These are phyloP conservation scores for Eucalyptus curtisii DNA, from an alignment of 345 rosid species.

Conservation along the genomic window DNA sequence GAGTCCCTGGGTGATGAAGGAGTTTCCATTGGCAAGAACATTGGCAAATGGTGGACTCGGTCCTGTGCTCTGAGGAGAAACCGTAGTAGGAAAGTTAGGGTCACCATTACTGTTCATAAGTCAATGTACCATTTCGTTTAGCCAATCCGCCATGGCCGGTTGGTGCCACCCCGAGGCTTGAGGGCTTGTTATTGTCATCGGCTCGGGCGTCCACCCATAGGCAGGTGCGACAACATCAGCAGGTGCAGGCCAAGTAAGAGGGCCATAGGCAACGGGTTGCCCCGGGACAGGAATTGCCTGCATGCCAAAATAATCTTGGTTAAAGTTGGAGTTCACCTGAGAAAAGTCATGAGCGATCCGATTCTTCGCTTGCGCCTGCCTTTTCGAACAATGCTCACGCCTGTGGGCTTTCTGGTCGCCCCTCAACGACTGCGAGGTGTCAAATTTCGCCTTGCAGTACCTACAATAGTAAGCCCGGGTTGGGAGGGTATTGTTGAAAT, in stretches of 20 bases:
- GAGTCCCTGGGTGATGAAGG: not conserved
- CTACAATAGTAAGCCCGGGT: not conserved
- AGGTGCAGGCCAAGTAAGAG: not conserved
- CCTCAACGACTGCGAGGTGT: not conserved
- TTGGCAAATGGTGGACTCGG: not conserved
- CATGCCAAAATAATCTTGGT: not conserved
- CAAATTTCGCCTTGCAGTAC: not conserved
- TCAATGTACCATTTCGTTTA: not conserved
- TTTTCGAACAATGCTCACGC: not conserved
- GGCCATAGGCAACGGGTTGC: not conserved
- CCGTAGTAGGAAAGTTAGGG: not conserved
- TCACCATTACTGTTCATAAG: not conserved
- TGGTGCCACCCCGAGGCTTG: not conserved
- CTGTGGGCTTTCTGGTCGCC: not conserved
- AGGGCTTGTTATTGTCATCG: not conserved
- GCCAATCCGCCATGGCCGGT: not conserved
- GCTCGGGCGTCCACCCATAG: not conserved
- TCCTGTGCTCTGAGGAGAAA: not conserved
- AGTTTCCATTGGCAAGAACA: not conserved
- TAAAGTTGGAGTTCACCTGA: not conserved
- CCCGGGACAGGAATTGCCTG: not conserved
- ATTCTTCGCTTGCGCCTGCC: not conserved
- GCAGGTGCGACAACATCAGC: not conserved
- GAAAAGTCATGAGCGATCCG: not conserved
- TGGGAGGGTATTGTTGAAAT: not conserved